Base-by-base conservation (phyloP, 2,329 filamentous ascomycete genomes). In the Byssochlamys sp. region DNA sequence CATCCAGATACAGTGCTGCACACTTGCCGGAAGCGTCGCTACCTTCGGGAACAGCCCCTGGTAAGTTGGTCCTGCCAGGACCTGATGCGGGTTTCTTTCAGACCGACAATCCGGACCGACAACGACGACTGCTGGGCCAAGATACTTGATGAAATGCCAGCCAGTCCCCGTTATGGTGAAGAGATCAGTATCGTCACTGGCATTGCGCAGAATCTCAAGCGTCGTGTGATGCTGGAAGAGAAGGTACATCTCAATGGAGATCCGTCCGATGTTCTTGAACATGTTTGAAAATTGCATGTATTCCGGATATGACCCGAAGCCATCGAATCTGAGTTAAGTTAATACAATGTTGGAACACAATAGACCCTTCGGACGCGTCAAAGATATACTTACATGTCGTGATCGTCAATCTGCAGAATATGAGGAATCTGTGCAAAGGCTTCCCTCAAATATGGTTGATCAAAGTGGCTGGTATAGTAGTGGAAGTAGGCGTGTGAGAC, bases 191-290 rank as follows among this genome's bases (percentile, higher is more conserved):
- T 99, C 94, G 52, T 89, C 89, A 67, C 82, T 88, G 58, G 95
- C 87, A 65, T 95, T 92, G 55, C 91, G 88, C 58, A 99, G 83
- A 49, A 97, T 89, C 69, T 97, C 94, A 2, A 95, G 80, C 0
- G 92, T 97, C 0, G 94, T 97, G 72, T 99, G 94, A 69, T 99
- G 94, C 70, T 99, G 94, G 80, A 99, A 99, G 6, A 99, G 82
- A 35, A 99, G 81, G 70, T 97, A 99, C 91, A 96, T 96, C 65
- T 97, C 91, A 57, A 95, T 91, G 25, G 91, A 94, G 60, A 99
- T 87, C 39, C 94, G 85, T 26, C 94, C 94, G 67, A 97, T 95
- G 69, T 97, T 97, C 76, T 95, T 96, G 80, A 99, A 97, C 77
- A 97, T 91, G 62, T 95, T 88, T 19, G 91, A 96, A 63, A 89